A percentile compares a stretch with the other conserved stretches of the same genome.
Conservation (phyloP, 768 basidiomycete species). For the Cystofilobasidium capitatum region DNA sequence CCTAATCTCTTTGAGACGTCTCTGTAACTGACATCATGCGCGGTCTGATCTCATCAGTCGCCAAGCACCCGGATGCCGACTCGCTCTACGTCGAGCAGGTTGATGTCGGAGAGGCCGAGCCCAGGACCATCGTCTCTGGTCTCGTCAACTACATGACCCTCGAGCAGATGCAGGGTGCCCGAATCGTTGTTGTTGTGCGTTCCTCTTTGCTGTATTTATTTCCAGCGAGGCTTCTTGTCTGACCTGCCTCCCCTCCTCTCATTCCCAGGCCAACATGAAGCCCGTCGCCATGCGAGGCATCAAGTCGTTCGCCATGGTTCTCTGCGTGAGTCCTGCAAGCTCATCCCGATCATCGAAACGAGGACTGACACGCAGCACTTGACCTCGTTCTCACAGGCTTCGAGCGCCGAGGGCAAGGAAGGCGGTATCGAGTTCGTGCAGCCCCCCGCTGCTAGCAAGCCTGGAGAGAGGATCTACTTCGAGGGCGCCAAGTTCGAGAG, state of each 20-base stretch:
- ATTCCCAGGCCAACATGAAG: slow-evolving; percentile 27
- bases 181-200: slow-evolving; percentile 68
- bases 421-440: slow-evolving; percentile 83
- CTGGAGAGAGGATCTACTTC: slow-evolving; percentile 90
- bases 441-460: slow-evolving; percentile 73
- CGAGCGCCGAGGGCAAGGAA: slow-evolving; percentile 58
- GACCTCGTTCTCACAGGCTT: slow-evolving; percentile 50
- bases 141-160: slow-evolving; percentile 93
- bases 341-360: not conserved
- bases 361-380: not conserved
- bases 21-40: not conserved
- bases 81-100: slow-evolving; percentile 98
- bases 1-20: not conserved
- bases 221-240: not conserved
- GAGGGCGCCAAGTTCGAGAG: slow-evolving; percentile 80
- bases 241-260: not conserved
- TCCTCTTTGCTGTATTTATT: not conserved
- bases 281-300: slow-evolving; percentile 72
- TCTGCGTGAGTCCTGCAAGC: slow-evolving; percentile 54
- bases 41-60: slow-evolving; percentile 48
- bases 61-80: slow-evolving; percentile 94
- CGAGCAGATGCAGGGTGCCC: slow-evolving; percentile 77
- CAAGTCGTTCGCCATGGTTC: slow-evolving; percentile 96
- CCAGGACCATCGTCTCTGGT: slow-evolving; percentile 91
- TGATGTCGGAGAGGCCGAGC: slow-evolving; percentile 89